A percentile compares a stretch with the other conserved stretches of the same genome.
phyloP scores from a whole-genome alignment of 768 basidiomycete genomes.

The Termitomyces sp. region DNA sequence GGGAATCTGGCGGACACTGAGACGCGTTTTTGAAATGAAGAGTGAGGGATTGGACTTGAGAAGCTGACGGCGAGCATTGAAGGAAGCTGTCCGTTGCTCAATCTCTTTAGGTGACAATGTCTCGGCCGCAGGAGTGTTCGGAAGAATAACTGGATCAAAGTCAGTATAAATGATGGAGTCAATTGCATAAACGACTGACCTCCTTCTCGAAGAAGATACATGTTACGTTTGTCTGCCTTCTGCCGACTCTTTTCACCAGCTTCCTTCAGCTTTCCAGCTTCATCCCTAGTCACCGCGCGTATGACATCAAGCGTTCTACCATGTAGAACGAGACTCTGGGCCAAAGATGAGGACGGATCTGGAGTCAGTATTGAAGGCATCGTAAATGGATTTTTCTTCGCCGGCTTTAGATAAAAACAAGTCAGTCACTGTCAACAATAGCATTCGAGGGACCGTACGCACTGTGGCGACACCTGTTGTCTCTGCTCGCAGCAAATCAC shows the following conservation, averaged over 20 bases:
- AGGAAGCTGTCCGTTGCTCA: constrained; percentile 81
- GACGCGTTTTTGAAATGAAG: constrained; percentile 91
- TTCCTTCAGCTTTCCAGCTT: constrained; percentile 85
- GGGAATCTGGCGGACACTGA: constrained; percentile 92
- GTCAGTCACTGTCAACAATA: neutral
- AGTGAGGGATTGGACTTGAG: constrained; percentile 91
- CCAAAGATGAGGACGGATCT: constrained; percentile 85
- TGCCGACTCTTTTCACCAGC: constrained; percentile 80
- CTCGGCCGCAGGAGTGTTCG: constrained; percentile 78
- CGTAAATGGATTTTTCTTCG: constrained; percentile 82
- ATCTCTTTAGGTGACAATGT: constrained; percentile 71
- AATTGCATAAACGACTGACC: constrained; percentile 44
- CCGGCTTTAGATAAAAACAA: constrained; percentile 27
- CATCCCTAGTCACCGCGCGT: constrained; percentile 86
- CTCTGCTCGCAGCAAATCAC: constrained; percentile 66
- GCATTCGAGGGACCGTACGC: constrained; percentile 9
- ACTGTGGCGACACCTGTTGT: constrained; percentile 45
- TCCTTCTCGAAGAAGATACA: constrained; percentile 95
- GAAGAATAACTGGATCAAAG: constrained; percentile 70
- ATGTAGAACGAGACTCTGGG: constrained; percentile 81
- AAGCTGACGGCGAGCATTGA: constrained; percentile 78
- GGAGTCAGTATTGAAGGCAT: constrained; percentile 88
- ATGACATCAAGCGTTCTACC: constrained; percentile 91
- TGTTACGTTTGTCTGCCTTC: constrained; percentile 92
- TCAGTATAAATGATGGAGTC: neutral